Percentiles rank a stretch among this genome's conserved stretches.
Evolutionary conservation across 352 stramenopile genomes (phyloP).

Genomic region (Pythium chondricola): DNA sequence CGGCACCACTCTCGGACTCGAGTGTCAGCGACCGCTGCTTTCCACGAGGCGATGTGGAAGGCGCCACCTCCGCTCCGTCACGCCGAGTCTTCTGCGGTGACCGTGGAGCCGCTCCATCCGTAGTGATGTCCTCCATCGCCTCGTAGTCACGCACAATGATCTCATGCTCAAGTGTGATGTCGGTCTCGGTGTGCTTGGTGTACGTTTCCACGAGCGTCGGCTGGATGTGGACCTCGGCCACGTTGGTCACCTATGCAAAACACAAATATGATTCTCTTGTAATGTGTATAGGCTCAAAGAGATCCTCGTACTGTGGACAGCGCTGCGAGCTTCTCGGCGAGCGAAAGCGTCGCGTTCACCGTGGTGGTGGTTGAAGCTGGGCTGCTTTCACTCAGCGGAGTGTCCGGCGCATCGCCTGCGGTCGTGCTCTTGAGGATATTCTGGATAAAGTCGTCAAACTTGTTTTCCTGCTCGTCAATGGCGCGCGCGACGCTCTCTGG

Average conservation of each 20-base stretch:
- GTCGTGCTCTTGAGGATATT: conserved; percentile 70
- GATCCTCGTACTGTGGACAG: conserved; percentile 50
- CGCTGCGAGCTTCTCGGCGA: conserved; percentile 69
- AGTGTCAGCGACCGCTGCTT: conserved; percentile 32
- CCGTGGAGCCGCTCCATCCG: conserved; percentile 17
- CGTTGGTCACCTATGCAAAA: conserved; percentile 38
- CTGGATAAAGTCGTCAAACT: conserved; percentile 80
- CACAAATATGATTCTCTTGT: not conserved
- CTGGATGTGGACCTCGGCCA: conserved; percentile 79
- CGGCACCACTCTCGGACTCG: conserved; percentile 22
- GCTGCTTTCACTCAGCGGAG: conserved; percentile 3
- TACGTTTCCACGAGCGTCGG: conserved; percentile 78
- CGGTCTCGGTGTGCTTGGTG: conserved; percentile 79
- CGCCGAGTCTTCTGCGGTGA: conserved; percentile 28
- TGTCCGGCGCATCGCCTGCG: not conserved
- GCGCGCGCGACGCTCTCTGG: conserved; percentile 44
- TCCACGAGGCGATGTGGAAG: conserved; percentile 35
- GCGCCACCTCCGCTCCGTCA: conserved; percentile 19
- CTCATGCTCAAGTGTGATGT: conserved; percentile 79
- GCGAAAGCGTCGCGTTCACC: conserved; percentile 31
- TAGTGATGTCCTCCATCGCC: conserved; percentile 9
- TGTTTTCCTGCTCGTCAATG: conserved; percentile 51
- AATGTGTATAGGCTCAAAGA: not conserved
- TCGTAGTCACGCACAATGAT: conserved; percentile 44
- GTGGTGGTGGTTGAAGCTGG: not conserved